Base-by-base conservation (phyloP, 1,284 basidiomycete species). In the Fistulina hepatica region DNA sequence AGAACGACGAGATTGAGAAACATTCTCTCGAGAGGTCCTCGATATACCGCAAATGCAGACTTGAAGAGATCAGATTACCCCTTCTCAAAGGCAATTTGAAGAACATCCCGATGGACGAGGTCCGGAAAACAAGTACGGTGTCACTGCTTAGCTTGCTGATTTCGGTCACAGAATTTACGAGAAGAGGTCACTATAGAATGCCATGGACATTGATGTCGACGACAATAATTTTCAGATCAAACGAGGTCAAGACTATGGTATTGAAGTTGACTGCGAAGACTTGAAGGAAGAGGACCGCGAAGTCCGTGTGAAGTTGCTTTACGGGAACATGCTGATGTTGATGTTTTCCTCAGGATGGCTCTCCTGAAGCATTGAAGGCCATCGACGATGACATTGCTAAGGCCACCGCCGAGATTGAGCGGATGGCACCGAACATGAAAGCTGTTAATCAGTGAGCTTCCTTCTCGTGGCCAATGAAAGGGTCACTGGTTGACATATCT, bases 1-100 rank as follows among this genome's bases (percentile, higher is more conserved):
- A 90, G 86, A 95, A 94, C 51, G 92, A 94, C 55, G 83, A 92
- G 52, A 97, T 97, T 43, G 90, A 93, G 59, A 89, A 88, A 51
- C 61, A 85, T 9, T 83, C 80, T 0, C 68, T 90, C 13, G 92
- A 97, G 51, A 71, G 95, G 19, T 86, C 90, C 13, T 67, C 78
- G 0, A 75, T 91, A 39, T 98, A 95, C 57, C 75, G 93, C 15
- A 83, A 84, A 51, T 97, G 94, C 60, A 77, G 91, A 44, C 67
- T 99, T 24, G 95, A 99, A 51, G 92, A 95, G 52, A 84, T 98
- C 49, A 71, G 75, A 33, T 59, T 98, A 17, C 93, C 93, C 0
- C 62, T 98, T 7, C 48, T 71, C 10, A 57, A 72, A 43, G 95
- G 94, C 5, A 75, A 76, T 48, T 61, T 98, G 38, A 80, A 74